Evolutionary conservation across 306 rosid genomes (phyloP).

Genomic region (Chamaecrista fasciculata): DNA sequence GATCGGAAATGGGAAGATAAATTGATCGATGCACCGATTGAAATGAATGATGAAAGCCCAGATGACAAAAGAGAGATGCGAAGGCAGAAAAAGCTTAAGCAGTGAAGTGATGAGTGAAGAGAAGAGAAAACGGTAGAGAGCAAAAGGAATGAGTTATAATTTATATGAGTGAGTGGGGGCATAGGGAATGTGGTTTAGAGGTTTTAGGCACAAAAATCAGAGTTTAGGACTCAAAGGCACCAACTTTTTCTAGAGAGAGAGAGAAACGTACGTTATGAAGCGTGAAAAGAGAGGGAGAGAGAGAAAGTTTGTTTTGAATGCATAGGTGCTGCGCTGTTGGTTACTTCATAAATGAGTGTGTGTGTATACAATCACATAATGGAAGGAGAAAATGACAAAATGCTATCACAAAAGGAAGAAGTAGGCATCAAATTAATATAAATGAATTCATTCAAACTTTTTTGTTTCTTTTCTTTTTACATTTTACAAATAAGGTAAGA

Average conservation of each 20-base stretch:
- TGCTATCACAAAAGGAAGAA: background rate
- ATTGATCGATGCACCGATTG: background rate
- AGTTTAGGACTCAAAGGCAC: slow-evolving; percentile 4
- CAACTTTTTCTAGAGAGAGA: background rate
- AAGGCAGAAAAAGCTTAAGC: slow-evolving; percentile 7
- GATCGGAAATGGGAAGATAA: background rate
- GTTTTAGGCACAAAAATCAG: slow-evolving; percentile 10
- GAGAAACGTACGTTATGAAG: slow-evolving; percentile 34
- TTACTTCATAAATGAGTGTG: background rate
- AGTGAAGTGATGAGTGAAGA: too few species aligned
- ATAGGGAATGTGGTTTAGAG: background rate
- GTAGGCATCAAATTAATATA: background rate
- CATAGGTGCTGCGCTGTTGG: background rate
- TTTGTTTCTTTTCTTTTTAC: too few species aligned
- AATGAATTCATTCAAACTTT: too few species aligned
- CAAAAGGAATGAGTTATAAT: background rate
- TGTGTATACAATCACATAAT: background rate
- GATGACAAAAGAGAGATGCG: slow-evolving; percentile 37
- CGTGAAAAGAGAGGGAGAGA: slow-evolving; percentile 21
- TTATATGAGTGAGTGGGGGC: background rate
- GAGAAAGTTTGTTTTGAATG: slow-evolving; percentile 3
- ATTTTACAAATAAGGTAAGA: too few species aligned
- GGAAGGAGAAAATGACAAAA: background rate
- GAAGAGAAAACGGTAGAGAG: too few species aligned
- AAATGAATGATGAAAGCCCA: background rate